Conservation (phyloP, 257 asterid species). For the Haberlea rhodopensis region DNA sequence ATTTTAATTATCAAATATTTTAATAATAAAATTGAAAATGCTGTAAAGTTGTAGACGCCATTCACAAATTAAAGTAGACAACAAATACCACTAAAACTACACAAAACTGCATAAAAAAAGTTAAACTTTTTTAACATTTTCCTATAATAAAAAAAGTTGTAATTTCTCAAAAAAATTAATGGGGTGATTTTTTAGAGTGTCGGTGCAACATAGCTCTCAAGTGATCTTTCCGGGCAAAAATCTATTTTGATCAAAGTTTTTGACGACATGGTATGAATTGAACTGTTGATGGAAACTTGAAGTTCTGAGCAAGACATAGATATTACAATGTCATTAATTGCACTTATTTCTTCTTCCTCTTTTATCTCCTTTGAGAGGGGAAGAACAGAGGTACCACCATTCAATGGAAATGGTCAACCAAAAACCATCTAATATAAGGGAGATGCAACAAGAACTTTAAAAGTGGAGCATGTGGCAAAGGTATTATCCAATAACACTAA, state of each 20-base stretch:
- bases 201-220: no score
- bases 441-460: constrained; percentile 1
- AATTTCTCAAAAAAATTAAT: no score
- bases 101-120: no score
- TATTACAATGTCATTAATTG: neutral
- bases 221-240: neutral
- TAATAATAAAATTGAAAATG: no score
- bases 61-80: no score
- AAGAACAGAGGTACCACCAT: neutral
- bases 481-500: neutral
- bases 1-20: no score
- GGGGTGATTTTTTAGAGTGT: no score
- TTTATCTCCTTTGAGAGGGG: constrained; percentile 9
- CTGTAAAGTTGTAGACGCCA: no score
- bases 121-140: no score
- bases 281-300: constrained; percentile 6
- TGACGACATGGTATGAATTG: constrained; percentile 3
- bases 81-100: no score
- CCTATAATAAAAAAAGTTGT: no score
- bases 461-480: neutral
- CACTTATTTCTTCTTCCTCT: constrained; percentile 5
- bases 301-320: neutral
- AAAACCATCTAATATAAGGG: constrained; percentile 19
- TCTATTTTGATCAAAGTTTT: neutral
- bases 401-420: neutral